These are phyloP conservation scores for Aspergillus campestris DNA, from an alignment of 495 filamentous ascomycete genomes.

Conservation along the genomic window DNA sequence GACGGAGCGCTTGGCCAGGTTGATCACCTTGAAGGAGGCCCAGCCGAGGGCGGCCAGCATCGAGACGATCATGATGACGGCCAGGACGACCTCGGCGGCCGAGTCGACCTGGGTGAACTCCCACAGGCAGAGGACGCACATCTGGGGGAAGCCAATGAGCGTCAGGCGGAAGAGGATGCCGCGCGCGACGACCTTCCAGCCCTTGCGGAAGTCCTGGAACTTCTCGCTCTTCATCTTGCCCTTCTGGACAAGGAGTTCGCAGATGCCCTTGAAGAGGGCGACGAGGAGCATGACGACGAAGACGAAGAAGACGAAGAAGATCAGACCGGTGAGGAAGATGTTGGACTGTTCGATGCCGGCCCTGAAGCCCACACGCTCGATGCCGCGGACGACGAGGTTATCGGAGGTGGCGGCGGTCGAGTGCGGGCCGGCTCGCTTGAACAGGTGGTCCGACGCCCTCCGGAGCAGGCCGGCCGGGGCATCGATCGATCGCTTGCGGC, in stretches of 20 bases:
- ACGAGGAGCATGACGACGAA: slow-evolving; percentile 64
- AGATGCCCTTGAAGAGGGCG: slow-evolving; percentile 66
- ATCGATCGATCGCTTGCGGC: slow-evolving; percentile 42
- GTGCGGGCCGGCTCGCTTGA: slow-evolving; percentile 42
- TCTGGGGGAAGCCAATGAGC: slow-evolving; percentile 90
- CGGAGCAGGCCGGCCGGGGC: slow-evolving; percentile 32
- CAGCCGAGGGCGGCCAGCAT: slow-evolving; percentile 73
- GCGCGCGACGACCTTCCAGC: slow-evolving; percentile 79
- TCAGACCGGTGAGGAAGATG: slow-evolving; percentile 84
- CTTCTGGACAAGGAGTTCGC: slow-evolving; percentile 62
- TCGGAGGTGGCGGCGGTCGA: slow-evolving; percentile 39
- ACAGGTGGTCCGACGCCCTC: slow-evolving; percentile 39
- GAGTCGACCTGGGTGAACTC: slow-evolving; percentile 85
- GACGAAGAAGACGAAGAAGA: slow-evolving; percentile 84
- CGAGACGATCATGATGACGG: slow-evolving; percentile 81
- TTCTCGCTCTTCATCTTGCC: slow-evolving; percentile 79
- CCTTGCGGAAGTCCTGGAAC: slow-evolving; percentile 89
- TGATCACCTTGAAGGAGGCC: slow-evolving; percentile 84
- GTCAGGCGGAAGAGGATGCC: slow-evolving; percentile 88
- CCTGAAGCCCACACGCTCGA: slow-evolving; percentile 82
- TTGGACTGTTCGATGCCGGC: slow-evolving; percentile 84
- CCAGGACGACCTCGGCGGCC: slow-evolving; percentile 76
- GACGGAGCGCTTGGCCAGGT: slow-evolving; percentile 79
- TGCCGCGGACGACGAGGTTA: slow-evolving; percentile 69
- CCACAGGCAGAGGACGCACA: slow-evolving; percentile 88